Conservation (phyloP, 2,329 filamentous ascomycete genomes). For the Ascochyta fabae region DNA sequence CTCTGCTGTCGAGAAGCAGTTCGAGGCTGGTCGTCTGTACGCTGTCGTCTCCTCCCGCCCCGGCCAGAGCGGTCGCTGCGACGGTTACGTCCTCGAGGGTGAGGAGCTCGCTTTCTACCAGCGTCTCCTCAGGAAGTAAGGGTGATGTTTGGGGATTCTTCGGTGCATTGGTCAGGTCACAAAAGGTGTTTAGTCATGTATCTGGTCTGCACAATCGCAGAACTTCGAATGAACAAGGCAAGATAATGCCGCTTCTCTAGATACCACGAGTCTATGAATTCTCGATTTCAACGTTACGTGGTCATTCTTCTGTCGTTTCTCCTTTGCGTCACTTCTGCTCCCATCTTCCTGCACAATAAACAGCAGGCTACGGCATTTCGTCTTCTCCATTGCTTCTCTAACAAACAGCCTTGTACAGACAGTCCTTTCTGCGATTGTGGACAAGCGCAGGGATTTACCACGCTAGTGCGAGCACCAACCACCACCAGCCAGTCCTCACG, state of each 20-base stretch:
- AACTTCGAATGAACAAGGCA: constrained; percentile 48
- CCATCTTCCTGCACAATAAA: not conserved
- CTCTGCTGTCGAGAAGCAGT: constrained; percentile 91
- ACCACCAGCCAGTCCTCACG: not conserved
- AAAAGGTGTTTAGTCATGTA: constrained; percentile 51
- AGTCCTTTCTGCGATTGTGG: not conserved
- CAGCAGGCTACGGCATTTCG: not conserved
- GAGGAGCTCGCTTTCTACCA: constrained; percentile 99
- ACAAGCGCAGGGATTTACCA: constrained; percentile 7
- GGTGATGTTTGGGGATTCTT: constrained; percentile 47
- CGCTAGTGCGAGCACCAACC: constrained; percentile 10
- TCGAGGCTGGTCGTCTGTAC: constrained; percentile 97
- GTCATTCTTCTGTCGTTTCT: constrained; percentile 5
- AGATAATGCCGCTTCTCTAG: constrained; percentile 47
- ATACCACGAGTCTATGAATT: constrained; percentile 50
- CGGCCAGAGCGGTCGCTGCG: constrained; percentile 93
- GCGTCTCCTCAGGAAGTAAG: constrained; percentile 98
- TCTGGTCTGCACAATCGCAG: constrained; percentile 50
- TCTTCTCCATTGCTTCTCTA: not conserved
- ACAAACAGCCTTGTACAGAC: not conserved
- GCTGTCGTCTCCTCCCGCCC: constrained; percentile 92
- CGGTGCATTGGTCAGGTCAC: constrained; percentile 52
- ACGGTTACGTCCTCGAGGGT: constrained; percentile 98
- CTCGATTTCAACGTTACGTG: constrained; percentile 44
- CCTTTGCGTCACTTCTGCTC: not conserved